Percentiles rank a stretch among this genome's conserved stretches.
These are phyloP conservation scores for Porphyrellus cyaneotinctus DNA, from an alignment of 768 basidiomycete genomes.

Conservation along the genomic window DNA sequence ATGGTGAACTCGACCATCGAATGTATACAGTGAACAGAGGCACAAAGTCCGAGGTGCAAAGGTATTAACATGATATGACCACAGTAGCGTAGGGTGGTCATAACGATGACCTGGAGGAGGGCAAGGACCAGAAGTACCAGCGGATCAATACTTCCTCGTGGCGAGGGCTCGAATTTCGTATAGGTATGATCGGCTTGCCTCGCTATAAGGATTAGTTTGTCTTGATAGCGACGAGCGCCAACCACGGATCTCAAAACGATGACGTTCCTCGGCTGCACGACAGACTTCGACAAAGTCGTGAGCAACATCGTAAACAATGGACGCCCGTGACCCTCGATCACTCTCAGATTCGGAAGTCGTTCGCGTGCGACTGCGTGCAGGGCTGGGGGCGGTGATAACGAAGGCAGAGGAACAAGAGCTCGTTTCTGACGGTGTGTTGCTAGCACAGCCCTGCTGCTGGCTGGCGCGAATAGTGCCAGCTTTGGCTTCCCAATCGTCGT, in stretches of 20 bases:
- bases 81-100: slow-evolving; percentile 2
- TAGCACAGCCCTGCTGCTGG: slow-evolving; percentile 37
- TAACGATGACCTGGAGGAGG: neutral
- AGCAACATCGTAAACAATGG: slow-evolving; percentile 73
- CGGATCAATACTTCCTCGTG: slow-evolving; percentile 69
- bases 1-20: slow-evolving; percentile 18
- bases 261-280: slow-evolving; percentile 74
- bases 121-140: slow-evolving; percentile 1
- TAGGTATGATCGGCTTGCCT: slow-evolving; percentile 60
- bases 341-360: slow-evolving; percentile 74
- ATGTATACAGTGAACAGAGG: slow-evolving; percentile 20
- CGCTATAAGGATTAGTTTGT: slow-evolving; percentile 23
- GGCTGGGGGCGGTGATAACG: slow-evolving; percentile 48
- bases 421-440: slow-evolving; percentile 25
- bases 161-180: slow-evolving; percentile 84
- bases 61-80: slow-evolving; percentile 16
- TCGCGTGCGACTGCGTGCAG: slow-evolving; percentile 58
- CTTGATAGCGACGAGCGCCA: slow-evolving; percentile 46
- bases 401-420: slow-evolving; percentile 27
- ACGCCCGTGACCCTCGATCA: slow-evolving; percentile 70
- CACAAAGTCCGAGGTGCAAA: slow-evolving; percentile 18
- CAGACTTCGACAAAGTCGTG: slow-evolving; percentile 71
- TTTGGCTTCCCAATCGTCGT: slow-evolving; percentile 64
- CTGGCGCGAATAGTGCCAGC: slow-evolving; percentile 77
- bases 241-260: slow-evolving; percentile 78